Evolutionary conservation across 2,329 filamentous ascomycete species (phyloP), one percentile per base, ranked within the genome.

Genomic region (Atkinsonella texensis): DNA sequence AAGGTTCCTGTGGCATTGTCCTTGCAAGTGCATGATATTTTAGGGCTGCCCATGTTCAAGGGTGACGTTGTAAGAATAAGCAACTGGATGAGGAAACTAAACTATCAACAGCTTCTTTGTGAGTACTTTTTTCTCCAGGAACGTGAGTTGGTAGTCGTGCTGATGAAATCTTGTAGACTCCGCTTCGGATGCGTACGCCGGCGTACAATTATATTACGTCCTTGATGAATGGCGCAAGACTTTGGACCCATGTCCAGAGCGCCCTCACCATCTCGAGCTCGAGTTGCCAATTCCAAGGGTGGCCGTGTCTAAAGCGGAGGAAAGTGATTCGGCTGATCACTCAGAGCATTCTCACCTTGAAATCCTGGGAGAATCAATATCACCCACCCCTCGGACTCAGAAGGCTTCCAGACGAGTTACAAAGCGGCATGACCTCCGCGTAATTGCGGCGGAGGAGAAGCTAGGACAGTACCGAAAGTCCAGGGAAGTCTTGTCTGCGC

Each of bases 111-210:
- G 63, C 76, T 87, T 17, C 66, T 77, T 48, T 89, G 74, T 91
- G 76, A 72, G 85, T 70, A 7, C 12, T 15, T 52, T 28, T 44
- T 28, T 43, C 20, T 10, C 23, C 15, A 20, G 20, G 9, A 43
- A 5, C 18, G 41, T 23, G 7, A 10, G 12, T 23, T 28, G 40
- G n/a, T 17, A 5, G 6, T n/a, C n/a, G 28, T 28, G 39, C 48
- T 51, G 7, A 51, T 23, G 4, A 46, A 18, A 18, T 11, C 6
- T 31, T 18, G 1, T 32, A 87, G 83, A 90, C 65, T 82, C 87
- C 10, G 89, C 88, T 12, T 83, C 87, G 1, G 89, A 95, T 64
- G 85, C 88, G 0, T 96, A 95, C 63, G 89, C 86, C 53, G 80
- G 83, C 43, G 68, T 85, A 11, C 84, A 87, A 52, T 70, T 96